phyloP scores from a whole-genome alignment of 176 grass and related monocot genomes.

The Eleusine indica region DNA sequence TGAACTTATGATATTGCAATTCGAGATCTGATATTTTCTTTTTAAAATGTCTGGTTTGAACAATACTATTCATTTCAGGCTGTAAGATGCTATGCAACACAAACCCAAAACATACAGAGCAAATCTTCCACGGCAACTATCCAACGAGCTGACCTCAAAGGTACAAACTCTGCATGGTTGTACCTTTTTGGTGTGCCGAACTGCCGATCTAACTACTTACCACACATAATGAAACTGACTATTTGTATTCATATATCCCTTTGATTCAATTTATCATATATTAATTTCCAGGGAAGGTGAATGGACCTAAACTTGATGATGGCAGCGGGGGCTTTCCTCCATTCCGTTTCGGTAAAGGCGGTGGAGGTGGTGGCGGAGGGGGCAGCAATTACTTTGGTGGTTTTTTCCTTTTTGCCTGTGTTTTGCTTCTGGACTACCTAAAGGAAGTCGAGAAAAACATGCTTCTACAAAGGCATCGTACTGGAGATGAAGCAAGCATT shows the following conservation, averaged over 20 bases:
- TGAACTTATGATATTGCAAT: background rate
- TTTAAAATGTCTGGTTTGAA: background rate
- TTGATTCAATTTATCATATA: constrained; percentile 9
- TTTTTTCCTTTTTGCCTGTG: constrained; percentile 23
- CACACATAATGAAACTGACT: background rate
- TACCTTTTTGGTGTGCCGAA: background rate
- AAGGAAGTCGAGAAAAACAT: constrained; percentile 31
- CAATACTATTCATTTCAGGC: constrained; percentile 8
- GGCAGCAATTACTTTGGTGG: constrained; percentile 23
- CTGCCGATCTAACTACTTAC: background rate
- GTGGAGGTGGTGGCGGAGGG: constrained; percentile 2
- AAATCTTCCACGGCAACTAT: constrained; percentile 16
- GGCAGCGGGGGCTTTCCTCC: constrained; percentile 26
- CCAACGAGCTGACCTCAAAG: constrained; percentile 14
- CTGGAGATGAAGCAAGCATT: constrained; percentile 24
- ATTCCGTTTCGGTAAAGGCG: constrained; percentile 26
- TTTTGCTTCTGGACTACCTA: constrained; percentile 36
- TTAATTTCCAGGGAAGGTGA: constrained; percentile 1
- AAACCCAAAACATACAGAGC: constrained; percentile 18
- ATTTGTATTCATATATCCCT: background rate
- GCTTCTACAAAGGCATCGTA: constrained; percentile 14
- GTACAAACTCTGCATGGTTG: background rate
- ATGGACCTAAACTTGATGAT: constrained; percentile 36
- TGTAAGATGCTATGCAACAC: constrained; percentile 36
- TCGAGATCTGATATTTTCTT: background rate